phyloP scores from a whole-genome alignment of 352 stramenopile genomes.

The Pythium myriotylum region DNA sequence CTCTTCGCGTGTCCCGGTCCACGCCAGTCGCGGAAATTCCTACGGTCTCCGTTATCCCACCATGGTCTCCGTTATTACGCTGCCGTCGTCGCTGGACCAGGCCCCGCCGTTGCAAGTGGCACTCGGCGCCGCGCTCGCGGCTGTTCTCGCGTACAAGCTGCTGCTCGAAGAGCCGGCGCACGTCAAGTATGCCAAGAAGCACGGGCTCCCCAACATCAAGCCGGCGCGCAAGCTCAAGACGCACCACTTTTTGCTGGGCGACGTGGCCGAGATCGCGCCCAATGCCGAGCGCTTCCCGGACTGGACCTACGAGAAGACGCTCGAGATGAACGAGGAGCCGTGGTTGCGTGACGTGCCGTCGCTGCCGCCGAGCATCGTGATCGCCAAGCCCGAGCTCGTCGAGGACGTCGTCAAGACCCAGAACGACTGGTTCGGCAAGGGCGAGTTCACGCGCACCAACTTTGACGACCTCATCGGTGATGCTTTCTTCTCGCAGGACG shows the following conservation, averaged over 20 bases:
- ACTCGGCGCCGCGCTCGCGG: constrained; percentile 6
- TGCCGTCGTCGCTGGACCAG: background rate
- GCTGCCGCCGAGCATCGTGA: constrained; percentile 12
- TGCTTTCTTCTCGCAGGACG: constrained; percentile 26
- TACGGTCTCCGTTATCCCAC: too few relatives aligned
- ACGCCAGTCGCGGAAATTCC: too few relatives aligned
- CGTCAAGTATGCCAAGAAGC: constrained; percentile 4
- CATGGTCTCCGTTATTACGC: constrained; percentile 6
- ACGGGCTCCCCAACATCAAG: constrained; percentile 14
- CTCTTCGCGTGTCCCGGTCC: too few relatives aligned
- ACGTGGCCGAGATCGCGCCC: constrained; percentile 4
- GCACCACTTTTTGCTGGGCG: constrained; percentile 2
- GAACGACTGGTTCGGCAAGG: constrained; percentile 22
- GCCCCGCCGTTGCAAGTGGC: constrained; percentile 3
- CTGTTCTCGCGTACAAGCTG: constrained; percentile 20
- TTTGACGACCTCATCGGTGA: constrained; percentile 24
- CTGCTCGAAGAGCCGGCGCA: constrained; percentile 9
- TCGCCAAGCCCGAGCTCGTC: constrained; percentile 17
- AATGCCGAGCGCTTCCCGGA: constrained; percentile 21
- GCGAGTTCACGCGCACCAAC: constrained; percentile 4
- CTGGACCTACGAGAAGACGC: constrained; percentile 22
- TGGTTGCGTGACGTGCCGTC: constrained; percentile 12
- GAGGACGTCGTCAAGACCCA: constrained; percentile 29
- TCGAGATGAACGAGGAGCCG: constrained; percentile 10
- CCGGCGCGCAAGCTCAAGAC: background rate